Evolutionary conservation across 768 basidiomycete genomes (phyloP), one percentile per base, ranked within the genome.

Genomic region (Amanita exitialis): DNA sequence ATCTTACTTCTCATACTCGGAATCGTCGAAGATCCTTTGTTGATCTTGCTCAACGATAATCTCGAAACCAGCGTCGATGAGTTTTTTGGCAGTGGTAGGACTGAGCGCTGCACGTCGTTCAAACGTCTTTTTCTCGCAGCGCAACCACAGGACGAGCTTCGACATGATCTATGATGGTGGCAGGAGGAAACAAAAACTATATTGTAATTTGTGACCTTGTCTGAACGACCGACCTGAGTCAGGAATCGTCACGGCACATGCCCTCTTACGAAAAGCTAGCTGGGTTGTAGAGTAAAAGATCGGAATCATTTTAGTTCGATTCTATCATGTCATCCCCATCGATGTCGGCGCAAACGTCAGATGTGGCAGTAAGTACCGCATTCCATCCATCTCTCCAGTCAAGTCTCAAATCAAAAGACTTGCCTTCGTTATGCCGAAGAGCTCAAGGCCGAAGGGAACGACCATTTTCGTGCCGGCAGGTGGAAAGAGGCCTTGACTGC

Each of bases 71-170:
- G 83, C 83, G 59, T 89, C 85, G 63, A 97, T 81, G 54, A 98
- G 80, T 57, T 75, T 78, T 68, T 88, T 90, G 58, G 94, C 82
- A 0, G 90, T 94, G 20, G 87, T 84, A 2, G 96, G 96, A 9
- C 93, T 95, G 56, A 98, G 74, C 6, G 94, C 94, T 25, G 93
- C 83, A 43, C 96, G 89, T 51, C 82, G 82, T 68, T 99, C 96
- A 56, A 94, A 93, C 56, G 82, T 78, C 67, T 98, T 99, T 65
- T 84, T 96, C 74, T 99, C 96, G 72, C 93, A 96, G 58, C 96
- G 84, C 38, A 99, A 79, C 95, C 95, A 99, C 59, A 99, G 77
- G 12, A 66, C 58, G 28, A 68, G 69, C 48, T 67, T 72, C 60
- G 79, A 59, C 80, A 83, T 83, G 51, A 46, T 41, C 30, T 1